Base-by-base conservation (phyloP, 2,329 filamentous ascomycete species). In the Aspergillus alliaceus region DNA sequence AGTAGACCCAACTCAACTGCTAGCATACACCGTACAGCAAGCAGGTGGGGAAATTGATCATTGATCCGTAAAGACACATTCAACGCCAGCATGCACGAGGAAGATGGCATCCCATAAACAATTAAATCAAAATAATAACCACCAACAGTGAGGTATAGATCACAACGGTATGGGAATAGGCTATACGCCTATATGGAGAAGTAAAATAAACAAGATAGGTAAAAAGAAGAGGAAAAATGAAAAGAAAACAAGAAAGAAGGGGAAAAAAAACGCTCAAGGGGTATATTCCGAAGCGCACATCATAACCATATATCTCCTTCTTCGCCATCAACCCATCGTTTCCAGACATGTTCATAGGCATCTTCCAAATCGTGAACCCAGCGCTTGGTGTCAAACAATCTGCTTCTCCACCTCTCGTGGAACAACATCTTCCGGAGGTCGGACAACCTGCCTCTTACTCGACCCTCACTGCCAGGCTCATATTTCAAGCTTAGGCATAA, bases 341-440 rank as follows among this genome's bases (percentile, higher is more conserved):
- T 82, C 95, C 95, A 99, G 18, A 93, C 92, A 71, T 90, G 85
- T 63, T 90, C 87, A 72, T 97, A 99, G 12, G 92, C 93, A 59
- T 85, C 82, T 77, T 99, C 95, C 20, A 99, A 77, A 75, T 98
- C 93, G 47, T 82, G 78, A 25, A 98, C 93, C 95, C 95, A 99
- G 65, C 95, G 84, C 65, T 82, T 84, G 6, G 95, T 99, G 74
- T 99, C 87, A 72, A 99, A 99, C 42, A 99, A 80, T 14, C 89
- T 90, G 73, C 92, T 96, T 27, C 81, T 85, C 90, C 91, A 96
- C 65, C 93, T 87, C 67, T 86, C 87, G 60, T 91, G 84, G 78
- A 93, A 98, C 11, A 99, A 77, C 67, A 96, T 79, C 70, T 85
- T 89, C 60, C 95, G 85, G 58, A 99, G 80, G 57, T 96, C 88